These are phyloP conservation scores for Mucor lusitanicus DNA, from an alignment of 371 early-diverging fungal species.

Conservation along the genomic window DNA sequence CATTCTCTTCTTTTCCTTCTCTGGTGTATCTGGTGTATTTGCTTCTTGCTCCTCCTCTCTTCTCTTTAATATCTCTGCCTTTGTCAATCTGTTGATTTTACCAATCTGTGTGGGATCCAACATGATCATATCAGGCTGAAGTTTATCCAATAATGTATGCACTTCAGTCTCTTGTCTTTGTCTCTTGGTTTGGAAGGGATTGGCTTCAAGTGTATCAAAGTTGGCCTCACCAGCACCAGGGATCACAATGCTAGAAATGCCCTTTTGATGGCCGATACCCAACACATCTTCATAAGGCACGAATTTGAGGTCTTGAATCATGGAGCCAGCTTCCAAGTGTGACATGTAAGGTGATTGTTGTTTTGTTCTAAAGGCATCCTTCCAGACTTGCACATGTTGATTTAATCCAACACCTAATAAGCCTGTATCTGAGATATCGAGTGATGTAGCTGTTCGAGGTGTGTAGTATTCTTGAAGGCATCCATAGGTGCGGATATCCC, in stretches of 20 bases:
- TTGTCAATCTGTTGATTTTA: conserved; percentile 48
- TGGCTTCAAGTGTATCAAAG: conserved; percentile 93
- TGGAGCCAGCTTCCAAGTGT: conserved; percentile 67
- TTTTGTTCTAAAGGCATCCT: conserved; percentile 78
- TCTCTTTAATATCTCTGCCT: conserved; percentile 42
- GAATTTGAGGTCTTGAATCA: conserved; percentile 71
- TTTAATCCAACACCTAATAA: conserved; percentile 85
- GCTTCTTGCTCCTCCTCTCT: conserved; percentile 49
- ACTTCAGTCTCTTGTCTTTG: conserved; percentile 95
- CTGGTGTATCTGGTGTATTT: conserved; percentile 43
- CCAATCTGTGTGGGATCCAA: conserved; percentile 82
- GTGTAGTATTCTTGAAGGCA: conserved; percentile 81
- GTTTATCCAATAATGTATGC: conserved; percentile 88
- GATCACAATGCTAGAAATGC: conserved; percentile 84
- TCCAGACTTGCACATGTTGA: conserved; percentile 84
- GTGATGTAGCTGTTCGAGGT: conserved; percentile 69
- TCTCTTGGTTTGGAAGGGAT: conserved; percentile 92
- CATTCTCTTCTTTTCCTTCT: conserved; percentile 61
- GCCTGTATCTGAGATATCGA: conserved; percentile 87
- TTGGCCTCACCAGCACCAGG: conserved; percentile 98
- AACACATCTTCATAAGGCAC: conserved; percentile 98
- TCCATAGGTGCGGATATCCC: conserved; percentile 95
- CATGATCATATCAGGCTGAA: conserved; percentile 88
- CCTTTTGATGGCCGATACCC: conserved; percentile 85
- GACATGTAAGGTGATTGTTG: conserved; percentile 89